Conservation (phyloP, 345 rosid genomes). For the Pseudoturritis turrita region DNA sequence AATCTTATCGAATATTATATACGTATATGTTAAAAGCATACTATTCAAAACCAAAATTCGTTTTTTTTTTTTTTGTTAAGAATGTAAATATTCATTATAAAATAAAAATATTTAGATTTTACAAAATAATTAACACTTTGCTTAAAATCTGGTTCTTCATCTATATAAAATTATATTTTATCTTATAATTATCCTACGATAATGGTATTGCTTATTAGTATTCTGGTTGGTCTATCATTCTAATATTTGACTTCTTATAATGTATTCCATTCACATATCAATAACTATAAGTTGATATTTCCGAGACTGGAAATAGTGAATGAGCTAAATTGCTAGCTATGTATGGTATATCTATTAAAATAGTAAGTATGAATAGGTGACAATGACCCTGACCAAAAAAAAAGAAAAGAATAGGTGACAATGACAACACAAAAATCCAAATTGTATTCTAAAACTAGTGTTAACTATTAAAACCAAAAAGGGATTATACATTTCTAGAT, state of each 20-base stretch:
- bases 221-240: neutral
- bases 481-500: constrained; percentile 5
- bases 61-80: too few species aligned
- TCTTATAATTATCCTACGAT: neutral
- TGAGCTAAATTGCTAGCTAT: neutral
- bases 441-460: neutral
- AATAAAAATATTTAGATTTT: too few species aligned
- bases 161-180: neutral
- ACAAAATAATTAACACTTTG: too few species aligned
- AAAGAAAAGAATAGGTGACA: neutral
- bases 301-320: neutral
- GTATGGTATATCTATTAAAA: constrained; percentile 2
- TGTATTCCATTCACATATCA: neutral
- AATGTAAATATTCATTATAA: too few species aligned
- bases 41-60: neutral
- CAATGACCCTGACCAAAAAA: too few species aligned
- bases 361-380: constrained; percentile 14
- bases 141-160: neutral
- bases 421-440: constrained; percentile 4
- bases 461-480: neutral
- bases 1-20: neutral
- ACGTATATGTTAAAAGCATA: neutral
- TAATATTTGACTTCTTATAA: neutral
- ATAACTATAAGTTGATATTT: neutral
- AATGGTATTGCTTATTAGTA: neutral